Percentiles rank a stretch among this genome's conserved stretches.
Conservation (phyloP, 495 filamentous ascomycete species). For the Aspergillus sparsus region DNA sequence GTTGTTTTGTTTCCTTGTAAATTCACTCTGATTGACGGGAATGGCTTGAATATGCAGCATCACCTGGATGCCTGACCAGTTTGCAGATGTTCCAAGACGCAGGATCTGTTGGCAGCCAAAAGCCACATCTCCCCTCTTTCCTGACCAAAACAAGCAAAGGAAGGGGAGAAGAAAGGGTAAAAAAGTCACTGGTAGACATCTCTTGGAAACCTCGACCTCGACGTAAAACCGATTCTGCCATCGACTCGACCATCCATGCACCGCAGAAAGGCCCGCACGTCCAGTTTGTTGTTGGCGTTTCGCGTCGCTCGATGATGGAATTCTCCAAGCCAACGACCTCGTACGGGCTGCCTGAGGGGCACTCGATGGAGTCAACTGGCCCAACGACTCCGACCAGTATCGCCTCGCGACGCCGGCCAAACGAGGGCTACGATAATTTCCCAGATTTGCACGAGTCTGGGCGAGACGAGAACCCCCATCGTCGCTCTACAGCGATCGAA, state of each 20-base stretch:
- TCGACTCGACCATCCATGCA: conserved; percentile 23
- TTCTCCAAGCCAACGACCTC: neutral
- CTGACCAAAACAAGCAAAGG: conserved; percentile 11
- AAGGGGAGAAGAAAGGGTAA: neutral
- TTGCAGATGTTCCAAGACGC: conserved; percentile 28
- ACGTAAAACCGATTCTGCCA: conserved; percentile 29
- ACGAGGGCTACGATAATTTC: neutral
- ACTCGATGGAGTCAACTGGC: conserved; percentile 6
- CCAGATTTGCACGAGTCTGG: neutral
- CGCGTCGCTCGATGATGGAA: conserved; percentile 21
- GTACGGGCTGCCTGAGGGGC: neutral
- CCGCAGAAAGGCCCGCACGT: conserved; percentile 11
- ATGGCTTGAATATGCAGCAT: conserved; percentile 23
- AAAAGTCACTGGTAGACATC: neutral
- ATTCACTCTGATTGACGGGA: conserved; percentile 11
- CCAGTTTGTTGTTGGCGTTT: conserved; percentile 5
- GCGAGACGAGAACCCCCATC: neutral
- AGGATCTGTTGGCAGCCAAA: conserved; percentile 20
- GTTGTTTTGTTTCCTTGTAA: neutral
- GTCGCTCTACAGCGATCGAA: conserved; percentile 13
- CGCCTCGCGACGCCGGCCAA: neutral
- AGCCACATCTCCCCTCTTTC: conserved; percentile 18
- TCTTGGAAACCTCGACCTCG: conserved; percentile 17
- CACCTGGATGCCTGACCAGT: conserved; percentile 30
- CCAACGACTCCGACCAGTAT: conserved; percentile 2